Evolutionary conservation across 371 early-diverging fungal species (phyloP).

Genomic region (Mortierella sp.): DNA sequence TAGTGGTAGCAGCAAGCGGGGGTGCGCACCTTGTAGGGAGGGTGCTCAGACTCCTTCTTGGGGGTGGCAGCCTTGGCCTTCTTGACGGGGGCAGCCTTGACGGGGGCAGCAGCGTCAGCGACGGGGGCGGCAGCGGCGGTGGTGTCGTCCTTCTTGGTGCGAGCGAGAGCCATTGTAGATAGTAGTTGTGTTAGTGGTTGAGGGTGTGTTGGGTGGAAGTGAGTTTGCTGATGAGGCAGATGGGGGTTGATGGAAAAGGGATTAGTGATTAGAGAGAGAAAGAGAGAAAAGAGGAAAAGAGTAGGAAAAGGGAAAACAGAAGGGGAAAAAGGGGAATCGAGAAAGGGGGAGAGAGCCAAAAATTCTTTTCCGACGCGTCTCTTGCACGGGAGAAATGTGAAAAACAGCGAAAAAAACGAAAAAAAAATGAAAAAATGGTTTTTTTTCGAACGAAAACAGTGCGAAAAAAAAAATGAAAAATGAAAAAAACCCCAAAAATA

Average conservation of each 20-base stretch:
- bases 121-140: slow-evolving; percentile 27
- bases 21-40: slow-evolving; percentile 64
- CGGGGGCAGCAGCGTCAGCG: slow-evolving; percentile 41
- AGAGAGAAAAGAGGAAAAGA: slow-evolving; percentile 17
- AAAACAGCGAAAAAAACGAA: neutral
- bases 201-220: neutral
- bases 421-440: neutral
- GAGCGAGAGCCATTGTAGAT: slow-evolving; percentile 49
- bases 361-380: too few species aligned
- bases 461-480: neutral
- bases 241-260: slow-evolving; percentile 9
- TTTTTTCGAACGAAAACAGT: neutral
- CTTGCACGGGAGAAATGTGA: neutral
- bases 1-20: too few species aligned
- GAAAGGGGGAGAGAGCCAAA: neutral
- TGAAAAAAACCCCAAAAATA: neutral
- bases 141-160: slow-evolving; percentile 57
- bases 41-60: slow-evolving; percentile 63
- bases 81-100: slow-evolving; percentile 44
- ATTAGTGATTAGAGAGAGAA: slow-evolving; percentile 11
- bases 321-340: neutral
- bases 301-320: slow-evolving; percentile 3
- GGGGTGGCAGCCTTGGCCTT: slow-evolving; percentile 53
- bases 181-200: slow-evolving; percentile 9
- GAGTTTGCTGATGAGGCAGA: neutral